A percentile compares a stretch with the other conserved stretches of the same genome.
phyloP scores from a whole-genome alignment of 306 rosid species.

The Rosa rugosa region DNA sequence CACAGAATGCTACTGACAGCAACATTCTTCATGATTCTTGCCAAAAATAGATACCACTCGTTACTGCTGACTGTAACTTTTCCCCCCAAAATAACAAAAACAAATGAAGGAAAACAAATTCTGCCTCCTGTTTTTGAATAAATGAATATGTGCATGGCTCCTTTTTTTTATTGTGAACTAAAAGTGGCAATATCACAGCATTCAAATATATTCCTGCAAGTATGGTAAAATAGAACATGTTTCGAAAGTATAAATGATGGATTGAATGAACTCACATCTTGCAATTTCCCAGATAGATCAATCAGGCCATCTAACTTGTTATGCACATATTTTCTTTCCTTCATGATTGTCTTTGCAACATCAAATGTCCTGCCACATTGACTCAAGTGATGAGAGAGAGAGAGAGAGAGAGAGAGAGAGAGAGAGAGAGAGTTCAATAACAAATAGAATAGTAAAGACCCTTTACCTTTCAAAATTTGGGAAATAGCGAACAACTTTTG shows the following conservation, averaged over 20 bases:
- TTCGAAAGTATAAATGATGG: not conserved
- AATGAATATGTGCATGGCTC: not conserved
- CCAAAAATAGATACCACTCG: not conserved
- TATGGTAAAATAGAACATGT: not conserved
- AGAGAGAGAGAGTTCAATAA: not conserved
- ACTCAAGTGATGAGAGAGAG: constrained; percentile 14
- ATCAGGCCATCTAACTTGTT: constrained; percentile 66
- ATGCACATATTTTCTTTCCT: constrained; percentile 59
- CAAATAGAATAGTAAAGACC: constrained; percentile 3
- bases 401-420: too few species aligned
- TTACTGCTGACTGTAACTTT: not conserved
- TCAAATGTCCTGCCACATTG: constrained; percentile 62
- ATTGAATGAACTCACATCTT: constrained; percentile 51
- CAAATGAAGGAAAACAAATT: not conserved
- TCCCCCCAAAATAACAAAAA: not conserved
- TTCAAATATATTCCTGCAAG: not conserved
- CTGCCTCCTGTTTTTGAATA: not conserved
- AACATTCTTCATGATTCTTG: not conserved
- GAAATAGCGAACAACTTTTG: constrained; percentile 85
- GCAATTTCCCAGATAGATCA: constrained; percentile 74
- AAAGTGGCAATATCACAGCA: not conserved
- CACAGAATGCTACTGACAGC: not conserved
- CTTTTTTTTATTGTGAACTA: not conserved
- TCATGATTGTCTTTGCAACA: constrained; percentile 72
- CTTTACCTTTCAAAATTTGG: constrained; percentile 81